phyloP scores from a whole-genome alignment of 805 yeast species.

The Hanseniaspora opuntiae region DNA sequence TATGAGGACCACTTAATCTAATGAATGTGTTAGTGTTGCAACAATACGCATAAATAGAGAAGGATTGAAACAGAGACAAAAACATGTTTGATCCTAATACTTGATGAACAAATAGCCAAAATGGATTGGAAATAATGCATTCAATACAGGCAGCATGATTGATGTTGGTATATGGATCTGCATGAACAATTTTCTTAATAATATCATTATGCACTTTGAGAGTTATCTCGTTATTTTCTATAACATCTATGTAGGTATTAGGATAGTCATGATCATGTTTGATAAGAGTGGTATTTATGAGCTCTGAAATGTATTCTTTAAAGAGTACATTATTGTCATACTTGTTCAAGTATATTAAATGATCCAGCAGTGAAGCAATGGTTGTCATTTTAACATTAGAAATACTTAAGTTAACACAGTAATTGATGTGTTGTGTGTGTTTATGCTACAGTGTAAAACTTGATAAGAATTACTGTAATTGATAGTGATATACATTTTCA shows the following conservation, averaged over 20 bases:
- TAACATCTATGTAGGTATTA: background rate
- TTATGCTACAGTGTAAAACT: no score
- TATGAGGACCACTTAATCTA: slow-evolving; percentile 14
- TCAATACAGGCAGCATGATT: background rate
- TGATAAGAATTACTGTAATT: no score
- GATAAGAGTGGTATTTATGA: background rate
- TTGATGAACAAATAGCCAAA: slow-evolving; percentile 22
- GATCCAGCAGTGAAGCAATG: background rate
- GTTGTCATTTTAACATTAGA: background rate
- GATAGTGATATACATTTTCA: no score
- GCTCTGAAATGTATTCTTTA: no score
- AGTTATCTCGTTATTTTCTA: background rate
- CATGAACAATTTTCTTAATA: background rate
- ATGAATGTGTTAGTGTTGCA: slow-evolving; percentile 15
- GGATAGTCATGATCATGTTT: background rate
- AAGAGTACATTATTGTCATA: background rate
- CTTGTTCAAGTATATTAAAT: background rate
- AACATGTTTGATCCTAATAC: slow-evolving; percentile 31
- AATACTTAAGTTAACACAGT: no score
- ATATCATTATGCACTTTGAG: background rate
- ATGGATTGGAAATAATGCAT: background rate
- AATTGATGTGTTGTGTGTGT: no score
- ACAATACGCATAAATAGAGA: slow-evolving; percentile 22
- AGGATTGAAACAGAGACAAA: slow-evolving; percentile 28
- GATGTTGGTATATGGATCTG: background rate